Base-by-base conservation (phyloP, 2,329 filamentous ascomycete species). In the Fusarium sp. region DNA sequence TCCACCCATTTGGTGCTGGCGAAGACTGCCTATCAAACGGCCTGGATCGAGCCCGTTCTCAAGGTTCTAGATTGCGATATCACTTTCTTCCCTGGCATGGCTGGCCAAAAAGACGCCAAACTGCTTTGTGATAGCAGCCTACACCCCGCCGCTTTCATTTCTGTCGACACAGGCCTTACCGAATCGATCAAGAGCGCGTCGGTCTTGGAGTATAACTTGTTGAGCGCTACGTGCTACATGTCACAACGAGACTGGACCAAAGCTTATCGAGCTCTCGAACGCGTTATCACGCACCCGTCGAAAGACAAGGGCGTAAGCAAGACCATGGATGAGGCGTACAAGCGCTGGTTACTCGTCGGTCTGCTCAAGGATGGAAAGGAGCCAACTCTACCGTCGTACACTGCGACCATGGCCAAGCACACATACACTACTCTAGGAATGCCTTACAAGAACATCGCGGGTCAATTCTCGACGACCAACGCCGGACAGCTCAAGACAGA, bases 261-360 rank as follows among this genome's bases (percentile, higher is more conserved):
- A 59, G 91, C 92, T 1, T 80, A 85, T 17, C 84, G 84, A 38
- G 88, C 90, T 31, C 84, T 94, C 26, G 87, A 89, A 71, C 85
- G 88, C 61, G 87, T 88, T 43, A 83, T 97, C 36, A 87, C 90
- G 5, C 90, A 90, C 59, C 93, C 94, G 1, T 83, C 85, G 1
- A 84, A 83, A 52, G 90, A 90, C 20, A 82, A 85, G 33, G 85
- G 88, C 36, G 84, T 89, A 14, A 95, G 91, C 78, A 91, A 90
- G 77, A 85, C 97, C 51, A 96, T 96, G 91, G 84, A 92, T 6
- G 94, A 97, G 70, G 93, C 93, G 7, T 95, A 97, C 83, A 97
- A 95, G 81, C 97, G 95, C 79, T 98, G 94, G 92, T 77, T 97
- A 10, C 82, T 99, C 17, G 86, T 94, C 11, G 89, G 90, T 54